Evolutionary conservation across 148 eudicot species (phyloP), one percentile per base, ranked within the genome.

Genomic region (Rhododendron williamsianum): DNA sequence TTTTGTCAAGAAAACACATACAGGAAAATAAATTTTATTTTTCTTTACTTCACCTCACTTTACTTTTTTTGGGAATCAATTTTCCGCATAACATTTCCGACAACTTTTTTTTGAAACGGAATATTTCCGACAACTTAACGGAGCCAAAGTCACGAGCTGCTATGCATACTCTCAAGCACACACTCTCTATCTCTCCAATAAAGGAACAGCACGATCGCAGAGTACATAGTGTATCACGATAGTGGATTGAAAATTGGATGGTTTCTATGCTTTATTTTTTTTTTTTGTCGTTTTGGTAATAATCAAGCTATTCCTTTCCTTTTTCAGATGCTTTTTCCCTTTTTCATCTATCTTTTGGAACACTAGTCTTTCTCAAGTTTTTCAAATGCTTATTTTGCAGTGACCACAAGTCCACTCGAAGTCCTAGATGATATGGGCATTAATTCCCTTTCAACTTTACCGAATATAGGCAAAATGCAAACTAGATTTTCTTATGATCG

Each of bases 331-430:
- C 82, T 78, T 81, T 23, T 63, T 12, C 16, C 36, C 41, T 23
- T 83, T 69, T 74, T 83, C 56, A 43, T 83, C 63, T 46, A 41
- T 18, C 71, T 83, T 67, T 77, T 43, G 19, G 38, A 69, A 25
- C 73, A 63, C 38, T n/a, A n/a, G 33, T 65, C 63, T 48, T 81
- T 51, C 84, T 52, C 48, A 71, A 71, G 36, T 67, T 78, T 67
- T 43, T 78, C 25, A 58, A 35, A 33, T 41, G 79, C 81, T 83
- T 25, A 3, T 83, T 58, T 83, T 83, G 76, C 74, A 30, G 83
- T 83, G 85, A 84, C 88, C 90, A 86, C 88, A 86, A 83, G 45
- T 69, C 84, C 88, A 88, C 77, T 65, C 27, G 15, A 27, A 69
- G 33, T 15, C 41, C 78, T n/a, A 46, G 10, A 46, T 27, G 10